Percentiles rank a stretch among this genome's conserved stretches.
Evolutionary conservation across 2,329 filamentous ascomycete species (phyloP).

Genomic region (Aspergillus hiratsukae): DNA sequence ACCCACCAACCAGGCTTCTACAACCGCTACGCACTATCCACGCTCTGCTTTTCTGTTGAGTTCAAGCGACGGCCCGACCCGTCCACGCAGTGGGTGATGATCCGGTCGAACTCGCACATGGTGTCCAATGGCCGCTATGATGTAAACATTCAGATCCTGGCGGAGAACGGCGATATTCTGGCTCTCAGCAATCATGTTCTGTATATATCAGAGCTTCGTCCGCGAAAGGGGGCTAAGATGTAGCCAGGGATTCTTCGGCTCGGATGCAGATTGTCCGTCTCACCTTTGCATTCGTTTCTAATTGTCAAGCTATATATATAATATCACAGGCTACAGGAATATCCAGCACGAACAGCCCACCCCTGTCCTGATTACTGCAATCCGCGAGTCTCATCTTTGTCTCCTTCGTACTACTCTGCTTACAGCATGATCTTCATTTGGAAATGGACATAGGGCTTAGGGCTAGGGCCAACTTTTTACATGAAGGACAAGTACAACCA

Average conservation of each 20-base stretch:
- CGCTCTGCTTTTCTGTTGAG: constrained; percentile 19
- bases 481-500: neutral
- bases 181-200: constrained; percentile 20
- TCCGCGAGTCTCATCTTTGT: neutral
- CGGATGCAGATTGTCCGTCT: neutral
- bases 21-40: constrained; percentile 15
- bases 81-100: constrained; percentile 15
- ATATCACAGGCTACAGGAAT: neutral
- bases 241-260: neutral
- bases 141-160: constrained; percentile 14
- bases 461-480: constrained; percentile 5
- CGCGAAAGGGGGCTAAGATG: constrained; percentile 3
- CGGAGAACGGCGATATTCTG: constrained; percentile 13
- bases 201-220: constrained; percentile 11
- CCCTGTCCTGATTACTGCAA: neutral
- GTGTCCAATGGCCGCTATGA: constrained; percentile 18
- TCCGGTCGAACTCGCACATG: constrained; percentile 16
- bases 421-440: neutral
- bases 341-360: neutral
- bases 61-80: constrained; percentile 19
- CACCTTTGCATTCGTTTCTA: neutral
- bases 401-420: neutral
- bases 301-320: neutral
- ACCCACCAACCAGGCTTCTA: constrained; percentile 19
- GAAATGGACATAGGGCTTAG: constrained; percentile 9